phyloP scores from a whole-genome alignment of 352 stramenopile genomes.

The Plasmopara viticola region DNA sequence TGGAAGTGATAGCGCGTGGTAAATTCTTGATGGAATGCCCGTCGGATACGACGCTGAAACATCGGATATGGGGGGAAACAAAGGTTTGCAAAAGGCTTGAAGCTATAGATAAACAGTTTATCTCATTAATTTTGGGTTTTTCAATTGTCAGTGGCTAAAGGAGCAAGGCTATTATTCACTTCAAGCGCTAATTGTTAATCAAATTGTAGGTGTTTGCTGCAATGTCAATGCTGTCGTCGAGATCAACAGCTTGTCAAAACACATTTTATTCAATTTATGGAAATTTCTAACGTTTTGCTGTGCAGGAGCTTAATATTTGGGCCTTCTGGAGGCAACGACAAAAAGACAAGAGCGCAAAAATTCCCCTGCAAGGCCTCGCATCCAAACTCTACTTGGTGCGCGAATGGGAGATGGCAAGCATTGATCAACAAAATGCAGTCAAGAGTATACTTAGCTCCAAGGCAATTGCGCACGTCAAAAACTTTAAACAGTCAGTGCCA shows the following conservation, averaged over 20 bases:
- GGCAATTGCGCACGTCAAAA: constrained; percentile 15
- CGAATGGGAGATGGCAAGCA: constrained; percentile 38
- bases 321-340: constrained; percentile 36
- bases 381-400: constrained; percentile 42
- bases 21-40: constrained; percentile 44
- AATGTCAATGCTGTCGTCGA: neutral
- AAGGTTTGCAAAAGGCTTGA: constrained; percentile 18
- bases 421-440: constrained; percentile 11
- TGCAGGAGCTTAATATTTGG: constrained; percentile 65
- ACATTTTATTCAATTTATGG: neutral
- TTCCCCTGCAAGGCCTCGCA: constrained; percentile 42
- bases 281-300: constrained; percentile 8
- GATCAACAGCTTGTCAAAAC: neutral
- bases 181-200: constrained; percentile 60
- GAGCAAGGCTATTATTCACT: constrained; percentile 57
- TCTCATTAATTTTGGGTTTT: neutral
- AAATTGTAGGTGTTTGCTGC: constrained; percentile 47
- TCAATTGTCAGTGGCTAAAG: constrained; percentile 49
- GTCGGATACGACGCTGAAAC: constrained; percentile 26
- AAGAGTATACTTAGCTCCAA: constrained; percentile 18
- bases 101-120: neutral
- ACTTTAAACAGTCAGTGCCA: constrained; percentile 8
- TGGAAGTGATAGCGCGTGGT: constrained; percentile 49
- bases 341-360: constrained; percentile 20
- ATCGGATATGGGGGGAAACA: constrained; percentile 40